Conservation (phyloP, 73 alveolate species). For the Paramecium sonneborni region DNA sequence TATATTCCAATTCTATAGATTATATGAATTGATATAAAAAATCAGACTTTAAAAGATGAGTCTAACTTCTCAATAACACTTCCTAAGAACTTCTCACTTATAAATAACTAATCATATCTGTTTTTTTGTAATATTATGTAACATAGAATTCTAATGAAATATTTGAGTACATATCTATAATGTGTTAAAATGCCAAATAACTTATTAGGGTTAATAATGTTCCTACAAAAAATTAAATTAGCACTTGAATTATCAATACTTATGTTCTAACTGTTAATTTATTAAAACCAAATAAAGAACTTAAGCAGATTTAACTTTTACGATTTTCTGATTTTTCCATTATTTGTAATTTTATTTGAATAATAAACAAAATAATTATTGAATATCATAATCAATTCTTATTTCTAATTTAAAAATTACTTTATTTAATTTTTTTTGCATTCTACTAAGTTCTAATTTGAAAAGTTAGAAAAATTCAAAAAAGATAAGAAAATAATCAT, state of each 20-base stretch:
- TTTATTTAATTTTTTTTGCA: too few species aligned
- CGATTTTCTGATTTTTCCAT: background rate
- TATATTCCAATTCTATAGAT: background rate
- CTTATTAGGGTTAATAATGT: background rate
- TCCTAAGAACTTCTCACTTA: background rate
- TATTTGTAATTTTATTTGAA: background rate
- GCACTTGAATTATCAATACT: background rate
- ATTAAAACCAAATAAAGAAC: background rate
- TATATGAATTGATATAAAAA: background rate
- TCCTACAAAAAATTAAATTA: background rate
- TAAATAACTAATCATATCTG: slow-evolving; percentile 11
- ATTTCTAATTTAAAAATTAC: background rate
- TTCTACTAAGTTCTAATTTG: too few species aligned
- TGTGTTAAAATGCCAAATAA: background rate
- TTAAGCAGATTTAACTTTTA: background rate
- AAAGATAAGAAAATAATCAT: too few species aligned
- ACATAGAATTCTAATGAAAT: background rate
- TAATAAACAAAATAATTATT: background rate
- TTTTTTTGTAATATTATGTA: background rate
- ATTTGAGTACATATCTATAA: background rate
- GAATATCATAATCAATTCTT: too few species aligned
- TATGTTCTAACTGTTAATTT: background rate
- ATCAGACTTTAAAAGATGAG: slow-evolving; percentile 8
- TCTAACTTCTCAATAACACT: background rate
- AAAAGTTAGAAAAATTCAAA: too few species aligned